phyloP scores from a whole-genome alignment of 257 asterid genomes.

The Perilla frutescens region DNA sequence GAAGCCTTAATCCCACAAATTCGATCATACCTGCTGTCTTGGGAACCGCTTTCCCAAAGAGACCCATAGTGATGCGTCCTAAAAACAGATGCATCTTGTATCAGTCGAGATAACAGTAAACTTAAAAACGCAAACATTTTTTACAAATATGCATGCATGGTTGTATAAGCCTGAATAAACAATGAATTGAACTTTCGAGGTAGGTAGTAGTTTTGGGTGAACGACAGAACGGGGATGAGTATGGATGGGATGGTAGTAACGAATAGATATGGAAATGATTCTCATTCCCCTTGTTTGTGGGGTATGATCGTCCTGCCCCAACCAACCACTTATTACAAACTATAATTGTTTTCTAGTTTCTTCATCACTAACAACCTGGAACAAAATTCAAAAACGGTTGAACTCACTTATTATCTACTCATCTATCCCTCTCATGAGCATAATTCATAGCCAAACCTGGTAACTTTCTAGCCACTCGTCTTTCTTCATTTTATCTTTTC shows the following conservation, averaged over 20 bases:
- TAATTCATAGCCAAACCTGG: not conserved
- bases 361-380: not conserved
- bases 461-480: not conserved
- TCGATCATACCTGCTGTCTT: constrained; percentile 80
- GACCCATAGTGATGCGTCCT: constrained; percentile 94
- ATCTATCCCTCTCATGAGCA: not conserved
- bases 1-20: constrained; percentile 13
- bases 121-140: not conserved
- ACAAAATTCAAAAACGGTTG: not conserved
- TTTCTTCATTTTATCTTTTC: not conserved
- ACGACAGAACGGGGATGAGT: not conserved
- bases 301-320: not conserved
- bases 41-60: constrained; percentile 92
- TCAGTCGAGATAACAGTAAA: constrained; percentile 9
- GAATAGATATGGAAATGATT: too few species aligned
- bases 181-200: not conserved
- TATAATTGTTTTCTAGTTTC: not conserved
- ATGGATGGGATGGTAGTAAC: not conserved
- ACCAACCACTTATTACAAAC: not conserved
- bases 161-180: not conserved
- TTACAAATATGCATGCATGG: not conserved
- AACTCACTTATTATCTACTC: not conserved
- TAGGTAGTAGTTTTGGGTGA: not conserved
- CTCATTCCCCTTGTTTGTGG: not conserved
- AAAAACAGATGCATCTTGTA: constrained; percentile 33